Evolutionary conservation across 164 flowering plant genomes (phyloP).

Genomic region (Cinnamomum micranthum): DNA sequence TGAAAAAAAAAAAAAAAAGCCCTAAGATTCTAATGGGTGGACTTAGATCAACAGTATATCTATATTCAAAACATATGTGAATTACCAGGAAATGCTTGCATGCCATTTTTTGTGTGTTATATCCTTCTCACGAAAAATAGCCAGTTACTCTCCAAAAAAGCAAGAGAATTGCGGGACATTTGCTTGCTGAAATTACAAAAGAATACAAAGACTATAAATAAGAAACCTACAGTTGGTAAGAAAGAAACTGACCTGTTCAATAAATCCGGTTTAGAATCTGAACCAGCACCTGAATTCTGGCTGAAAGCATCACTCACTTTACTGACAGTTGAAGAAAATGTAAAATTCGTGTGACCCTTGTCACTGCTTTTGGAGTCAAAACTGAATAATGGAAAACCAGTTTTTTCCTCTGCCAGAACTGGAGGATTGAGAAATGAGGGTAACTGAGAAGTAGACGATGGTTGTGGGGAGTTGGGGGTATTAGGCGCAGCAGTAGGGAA

Average conservation of each 20-base stretch:
- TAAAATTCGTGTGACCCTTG: constrained; percentile 15
- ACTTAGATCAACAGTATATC: too few relatives aligned
- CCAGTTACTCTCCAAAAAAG: neutral
- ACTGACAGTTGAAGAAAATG: constrained; percentile 13
- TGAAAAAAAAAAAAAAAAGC: too few relatives aligned
- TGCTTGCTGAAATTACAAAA: neutral
- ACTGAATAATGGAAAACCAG: constrained; percentile 25
- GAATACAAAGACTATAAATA: neutral
- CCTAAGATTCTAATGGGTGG: too few relatives aligned
- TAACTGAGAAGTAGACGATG: constrained; percentile 15
- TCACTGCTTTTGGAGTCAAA: constrained; percentile 21
- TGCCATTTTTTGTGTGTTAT: too few relatives aligned
- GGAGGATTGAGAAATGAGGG: constrained; percentile 12
- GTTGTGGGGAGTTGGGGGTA: constrained; percentile 14
- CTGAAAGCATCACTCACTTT: constrained; percentile 17
- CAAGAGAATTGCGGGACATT: neutral
- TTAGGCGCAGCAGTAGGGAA: constrained; percentile 23
- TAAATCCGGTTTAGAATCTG: constrained; percentile 9
- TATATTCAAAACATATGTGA: too few relatives aligned
- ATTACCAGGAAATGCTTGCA: too few relatives aligned
- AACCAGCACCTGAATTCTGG: constrained; percentile 11
- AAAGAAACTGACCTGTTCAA: constrained; percentile 32
- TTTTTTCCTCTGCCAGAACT: constrained; percentile 25
- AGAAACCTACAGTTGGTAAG: neutral
- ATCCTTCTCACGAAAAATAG: too few relatives aligned